Conservation (phyloP, 441 rosid species). For the Corymbia calophylla region DNA sequence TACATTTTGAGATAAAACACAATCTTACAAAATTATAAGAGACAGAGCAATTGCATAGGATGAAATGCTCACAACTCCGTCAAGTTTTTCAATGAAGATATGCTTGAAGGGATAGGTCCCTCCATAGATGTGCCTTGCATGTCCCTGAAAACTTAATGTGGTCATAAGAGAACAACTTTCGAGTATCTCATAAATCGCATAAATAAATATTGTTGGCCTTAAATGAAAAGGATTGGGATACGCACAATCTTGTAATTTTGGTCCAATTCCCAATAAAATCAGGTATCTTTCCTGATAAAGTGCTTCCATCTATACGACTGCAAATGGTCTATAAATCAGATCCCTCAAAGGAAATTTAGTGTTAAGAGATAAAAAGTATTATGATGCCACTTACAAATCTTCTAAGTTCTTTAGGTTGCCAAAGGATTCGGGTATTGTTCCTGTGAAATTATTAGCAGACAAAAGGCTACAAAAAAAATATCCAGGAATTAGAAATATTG, state of each 20-base stretch:
- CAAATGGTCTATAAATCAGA: not conserved
- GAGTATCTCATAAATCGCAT: not conserved
- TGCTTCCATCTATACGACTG: conserved; percentile 82
- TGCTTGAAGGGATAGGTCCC: conserved; percentile 71
- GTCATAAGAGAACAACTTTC: not conserved
- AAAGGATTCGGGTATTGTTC: conserved; percentile 58
- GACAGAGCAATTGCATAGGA: not conserved
- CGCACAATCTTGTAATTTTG: conserved; percentile 45
- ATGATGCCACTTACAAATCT: conserved; percentile 53
- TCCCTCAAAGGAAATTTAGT: not conserved
- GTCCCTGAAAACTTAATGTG: conserved; percentile 27
- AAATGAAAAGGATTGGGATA: not conserved
- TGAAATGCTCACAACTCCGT: conserved; percentile 37
- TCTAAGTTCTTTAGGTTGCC: conserved; percentile 49
- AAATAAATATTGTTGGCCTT: not conserved
- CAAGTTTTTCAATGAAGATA: conserved; percentile 45
- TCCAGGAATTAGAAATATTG: not conserved
- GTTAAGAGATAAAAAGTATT: not conserved
- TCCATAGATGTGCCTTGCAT: conserved; percentile 79
- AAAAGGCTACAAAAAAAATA: conserved; percentile 29
- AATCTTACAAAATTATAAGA: not conserved
- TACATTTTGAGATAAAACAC: not conserved
- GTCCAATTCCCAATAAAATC: conserved; percentile 80
- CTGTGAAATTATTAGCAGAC: conserved; percentile 60
- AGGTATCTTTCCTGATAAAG: conserved; percentile 68